Evolutionary conservation across 805 yeast species (phyloP).

Genomic region (Sugiyamaella chiloensis): DNA sequence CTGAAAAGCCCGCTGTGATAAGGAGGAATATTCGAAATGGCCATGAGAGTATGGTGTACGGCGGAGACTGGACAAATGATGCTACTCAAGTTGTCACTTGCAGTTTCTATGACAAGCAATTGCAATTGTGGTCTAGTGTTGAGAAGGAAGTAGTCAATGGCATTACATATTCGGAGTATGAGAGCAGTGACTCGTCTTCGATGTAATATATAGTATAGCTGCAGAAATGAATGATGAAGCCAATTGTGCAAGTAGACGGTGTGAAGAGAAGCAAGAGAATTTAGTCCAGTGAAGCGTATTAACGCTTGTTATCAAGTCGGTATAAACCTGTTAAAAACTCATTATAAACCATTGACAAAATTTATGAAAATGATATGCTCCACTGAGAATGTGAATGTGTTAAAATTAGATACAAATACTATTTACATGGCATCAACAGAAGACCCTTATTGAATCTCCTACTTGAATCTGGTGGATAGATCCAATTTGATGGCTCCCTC

Average conservation of each 20-base stretch:
- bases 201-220: neutral
- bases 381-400: too few species aligned
- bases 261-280: too few species aligned
- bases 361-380: too few species aligned
- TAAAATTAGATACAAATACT: constrained; percentile 1
- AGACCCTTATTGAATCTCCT: too few species aligned
- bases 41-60: constrained; percentile 92
- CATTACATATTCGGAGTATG: constrained; percentile 5
- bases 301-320: too few species aligned
- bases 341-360: too few species aligned
- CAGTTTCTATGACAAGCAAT: constrained; percentile 82
- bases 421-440: neutral
- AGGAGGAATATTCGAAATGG: constrained; percentile 37
- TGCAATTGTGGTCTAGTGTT: constrained; percentile 63
- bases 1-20: constrained; percentile 33
- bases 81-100: constrained; percentile 65
- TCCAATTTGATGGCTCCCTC: constrained; percentile 48
- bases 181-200: constrained; percentile 2
- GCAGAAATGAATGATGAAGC: neutral
- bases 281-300: too few species aligned
- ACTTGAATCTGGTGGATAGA: constrained; percentile 19
- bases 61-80: constrained; percentile 77
- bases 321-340: too few species aligned
- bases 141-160: constrained; percentile 5
- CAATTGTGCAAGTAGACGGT: too few species aligned